Conservation (phyloP, 768 basidiomycete species). For the Suillus alpinus region DNA sequence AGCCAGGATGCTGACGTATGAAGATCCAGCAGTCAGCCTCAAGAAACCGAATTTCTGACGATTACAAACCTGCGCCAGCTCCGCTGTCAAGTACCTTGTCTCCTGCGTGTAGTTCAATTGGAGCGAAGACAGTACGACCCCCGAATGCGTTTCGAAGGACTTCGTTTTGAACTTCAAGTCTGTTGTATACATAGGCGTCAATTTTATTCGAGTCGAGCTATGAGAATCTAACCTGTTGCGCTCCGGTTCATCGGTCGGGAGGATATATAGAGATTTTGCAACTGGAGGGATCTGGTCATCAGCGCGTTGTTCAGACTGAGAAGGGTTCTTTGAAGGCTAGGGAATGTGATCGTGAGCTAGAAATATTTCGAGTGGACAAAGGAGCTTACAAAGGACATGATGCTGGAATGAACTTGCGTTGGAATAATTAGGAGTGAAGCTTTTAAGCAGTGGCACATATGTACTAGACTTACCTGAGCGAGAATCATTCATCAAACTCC, state of each 20-base stretch:
- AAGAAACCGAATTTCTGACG: not conserved
- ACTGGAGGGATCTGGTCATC: not conserved
- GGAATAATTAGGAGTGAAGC: not conserved
- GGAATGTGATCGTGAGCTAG: not conserved
- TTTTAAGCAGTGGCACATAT: not conserved
- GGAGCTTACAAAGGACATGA: not conserved
- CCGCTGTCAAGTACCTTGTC: slow-evolving; percentile 24
- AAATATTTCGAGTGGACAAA: not conserved
- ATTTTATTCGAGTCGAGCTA: not conserved
- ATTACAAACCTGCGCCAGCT: slow-evolving; percentile 17
- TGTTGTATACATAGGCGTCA: slow-evolving; percentile 5
- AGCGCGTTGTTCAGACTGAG: not conserved
- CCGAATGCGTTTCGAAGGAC: slow-evolving; percentile 21
- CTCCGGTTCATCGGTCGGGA: slow-evolving; percentile 27
- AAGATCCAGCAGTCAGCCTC: not conserved
- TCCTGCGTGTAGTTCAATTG: slow-evolving; percentile 11
- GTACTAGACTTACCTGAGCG: not conserved
- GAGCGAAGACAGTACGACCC: slow-evolving; percentile 19
- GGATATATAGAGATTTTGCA: slow-evolving; percentile 14
- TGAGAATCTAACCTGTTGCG: slow-evolving; percentile 18
- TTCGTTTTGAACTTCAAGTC: slow-evolving; percentile 13
- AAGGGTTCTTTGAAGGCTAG: not conserved
- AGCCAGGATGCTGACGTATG: slow-evolving; percentile 20
- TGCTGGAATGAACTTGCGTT: not conserved
- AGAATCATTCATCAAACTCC: not conserved